Base-by-base conservation (phyloP, 2,329 filamentous ascomycete genomes). In the Colletotrichum camelliae region DNA sequence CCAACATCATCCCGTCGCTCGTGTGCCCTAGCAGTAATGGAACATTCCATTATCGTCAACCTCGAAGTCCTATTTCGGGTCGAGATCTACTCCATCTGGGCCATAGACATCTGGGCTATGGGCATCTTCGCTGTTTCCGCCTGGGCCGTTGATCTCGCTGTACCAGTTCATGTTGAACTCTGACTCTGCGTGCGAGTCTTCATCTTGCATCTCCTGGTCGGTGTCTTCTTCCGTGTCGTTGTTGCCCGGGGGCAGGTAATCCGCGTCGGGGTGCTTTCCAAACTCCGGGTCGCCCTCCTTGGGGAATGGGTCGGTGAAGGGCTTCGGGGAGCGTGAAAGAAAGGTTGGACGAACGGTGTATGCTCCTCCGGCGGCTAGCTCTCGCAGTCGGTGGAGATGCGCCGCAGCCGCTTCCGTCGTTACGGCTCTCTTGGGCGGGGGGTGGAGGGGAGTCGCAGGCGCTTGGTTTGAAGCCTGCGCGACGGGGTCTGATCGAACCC, bases 331-430 rank as follows among this genome's bases (percentile, higher is more conserved):
- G 4, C 43, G 43, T 58, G 24, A 27, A 29, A 29, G 55, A 10
- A 58, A 27, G 55, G 55, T 15, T 24, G 27, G 24, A 21, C 55
- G 16, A 2, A 58, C 21, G 55, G 55, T 31, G 27, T 31, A 31
- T 27, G 55, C 55, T 29, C 55, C 55, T 27, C 24, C 55, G 13
- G 21, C 55, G 15, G 55, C 55, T 16, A 58, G 55, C 55, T 27
- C 55, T 31, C 55, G n/a, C 24, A 58, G 12, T 18, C 9, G 7
- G 24, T 58, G 24, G 4, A 58, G 55, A 15, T 58, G 27, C 12
- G 43, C 43, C 43, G n/a, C n/a, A 0, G n/a, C n/a, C 4, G 13
- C 43, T 6, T 21, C n/a, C 4, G 21, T 7, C 2, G 10, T 1
- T 4, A n/a, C 39, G 13, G 4, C 43, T 52, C 39, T 52, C n/a